These are phyloP conservation scores for Solanum hybrid DNA, from an alignment of 305 asterid genomes.

Conservation along the genomic window DNA sequence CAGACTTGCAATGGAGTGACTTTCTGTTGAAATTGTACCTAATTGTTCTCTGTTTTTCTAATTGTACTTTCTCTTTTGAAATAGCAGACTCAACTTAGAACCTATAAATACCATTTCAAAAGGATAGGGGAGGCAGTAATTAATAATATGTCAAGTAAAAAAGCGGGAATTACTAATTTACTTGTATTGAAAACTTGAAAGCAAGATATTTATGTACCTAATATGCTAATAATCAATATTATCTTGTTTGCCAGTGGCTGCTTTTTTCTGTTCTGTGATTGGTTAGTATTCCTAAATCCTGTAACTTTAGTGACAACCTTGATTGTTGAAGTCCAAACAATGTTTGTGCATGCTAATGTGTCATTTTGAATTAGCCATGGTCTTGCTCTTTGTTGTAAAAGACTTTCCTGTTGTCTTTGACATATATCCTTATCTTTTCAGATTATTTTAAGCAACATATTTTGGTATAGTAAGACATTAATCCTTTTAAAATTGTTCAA, in stretches of 20 bases:
- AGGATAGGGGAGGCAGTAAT: neutral
- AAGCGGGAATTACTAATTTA: neutral
- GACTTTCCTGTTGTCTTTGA: neutral
- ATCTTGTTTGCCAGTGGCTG: neutral
- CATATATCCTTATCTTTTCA: neutral
- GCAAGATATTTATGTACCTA: neutral
- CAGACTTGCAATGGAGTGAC: neutral
- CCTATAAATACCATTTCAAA: neutral
- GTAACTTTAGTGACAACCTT: neutral
- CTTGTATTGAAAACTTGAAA: neutral
- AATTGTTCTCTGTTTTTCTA: neutral
- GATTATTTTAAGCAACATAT: neutral
- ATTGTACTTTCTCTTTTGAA: neutral
- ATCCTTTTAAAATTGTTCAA: neutral
- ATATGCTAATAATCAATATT: neutral
- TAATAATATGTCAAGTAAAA: neutral
- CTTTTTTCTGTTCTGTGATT: neutral
- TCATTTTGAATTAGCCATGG: neutral
- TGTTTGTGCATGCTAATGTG: neutral
- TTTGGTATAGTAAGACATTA: neutral
- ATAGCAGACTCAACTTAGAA: neutral
- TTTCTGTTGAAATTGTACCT: neutral
- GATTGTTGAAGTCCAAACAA: neutral
- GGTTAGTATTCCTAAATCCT: neutral
- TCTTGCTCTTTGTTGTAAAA: neutral